Evolutionary conservation across 192 early-diverging fungal species (phyloP).

Genomic region (Coemansia furcata): DNA sequence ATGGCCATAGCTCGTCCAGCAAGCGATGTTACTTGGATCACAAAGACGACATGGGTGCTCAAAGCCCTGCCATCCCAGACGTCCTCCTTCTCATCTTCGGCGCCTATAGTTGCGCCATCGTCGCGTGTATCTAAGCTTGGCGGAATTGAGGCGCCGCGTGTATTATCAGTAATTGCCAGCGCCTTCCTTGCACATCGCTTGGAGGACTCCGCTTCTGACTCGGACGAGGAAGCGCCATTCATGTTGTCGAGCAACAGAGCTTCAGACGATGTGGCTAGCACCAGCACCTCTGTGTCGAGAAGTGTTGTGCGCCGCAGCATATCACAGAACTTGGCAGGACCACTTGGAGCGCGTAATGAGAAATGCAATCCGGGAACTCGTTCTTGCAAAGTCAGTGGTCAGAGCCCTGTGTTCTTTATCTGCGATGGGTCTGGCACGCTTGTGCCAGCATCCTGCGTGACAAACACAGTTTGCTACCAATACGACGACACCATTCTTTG

Average conservation of each 20-base stretch:
- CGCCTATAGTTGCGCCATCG: not conserved
- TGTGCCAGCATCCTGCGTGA: slow-evolving; percentile 31
- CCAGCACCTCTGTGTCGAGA: not conserved
- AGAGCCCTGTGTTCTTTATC: slow-evolving; percentile 32
- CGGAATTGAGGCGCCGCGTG: not conserved
- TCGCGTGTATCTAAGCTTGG: not conserved
- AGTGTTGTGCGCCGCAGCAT: not conserved
- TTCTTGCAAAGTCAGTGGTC: slow-evolving; percentile 31
- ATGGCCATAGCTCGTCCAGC: not conserved
- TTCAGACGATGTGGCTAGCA: not conserved
- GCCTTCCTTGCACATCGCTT: not conserved
- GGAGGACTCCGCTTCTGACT: not conserved
- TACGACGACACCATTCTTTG: slow-evolving; percentile 30
- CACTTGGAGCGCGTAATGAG: not conserved
- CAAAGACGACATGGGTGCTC: not conserved
- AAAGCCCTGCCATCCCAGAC: not conserved
- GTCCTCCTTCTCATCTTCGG: not conserved
- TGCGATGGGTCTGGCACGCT: slow-evolving; percentile 33
- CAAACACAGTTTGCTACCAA: slow-evolving; percentile 39
- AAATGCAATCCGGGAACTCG: slow-evolving; percentile 35
- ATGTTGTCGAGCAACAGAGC: not conserved
- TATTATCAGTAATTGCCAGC: not conserved
- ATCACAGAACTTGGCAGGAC: not conserved
- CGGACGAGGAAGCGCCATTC: not conserved
- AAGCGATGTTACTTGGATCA: not conserved